Evolutionary conservation across 257 asterid genomes (phyloP).

Genomic region (Schizonepeta tenuifolia): DNA sequence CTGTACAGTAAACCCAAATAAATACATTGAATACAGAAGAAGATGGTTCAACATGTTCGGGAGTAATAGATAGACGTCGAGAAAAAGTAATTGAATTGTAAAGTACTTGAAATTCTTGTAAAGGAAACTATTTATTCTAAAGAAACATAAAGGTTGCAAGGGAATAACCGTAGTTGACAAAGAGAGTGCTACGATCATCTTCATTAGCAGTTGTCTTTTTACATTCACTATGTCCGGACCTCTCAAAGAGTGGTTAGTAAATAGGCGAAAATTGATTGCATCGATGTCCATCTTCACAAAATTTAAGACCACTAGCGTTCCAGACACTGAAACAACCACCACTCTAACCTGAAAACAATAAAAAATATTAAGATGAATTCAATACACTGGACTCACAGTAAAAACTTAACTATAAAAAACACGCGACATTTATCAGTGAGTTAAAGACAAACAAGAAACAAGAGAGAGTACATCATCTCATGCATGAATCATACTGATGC

Average conservation of each 20-base stretch:
- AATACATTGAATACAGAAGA: not conserved
- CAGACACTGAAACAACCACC: constrained; percentile 21
- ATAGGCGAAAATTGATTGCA: constrained; percentile 16
- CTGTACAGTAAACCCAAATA: constrained; percentile 26
- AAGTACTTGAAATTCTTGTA: not conserved
- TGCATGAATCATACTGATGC: not conserved
- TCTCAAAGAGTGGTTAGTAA: constrained; percentile 6
- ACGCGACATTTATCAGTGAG: not conserved
- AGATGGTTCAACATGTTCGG: not conserved
- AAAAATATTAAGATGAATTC: constrained; percentile 18
- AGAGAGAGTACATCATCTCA: not conserved
- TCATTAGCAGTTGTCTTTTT: constrained; percentile 22
- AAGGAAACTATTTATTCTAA: not conserved
- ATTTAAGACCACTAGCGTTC: constrained; percentile 19
- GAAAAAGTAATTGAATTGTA: not conserved
- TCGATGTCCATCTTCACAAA: constrained; percentile 28
- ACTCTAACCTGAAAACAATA: constrained; percentile 6
- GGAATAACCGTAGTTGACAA: constrained; percentile 38
- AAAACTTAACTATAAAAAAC: not conserved
- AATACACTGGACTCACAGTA: constrained; percentile 8
- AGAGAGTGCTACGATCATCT: constrained; percentile 33
- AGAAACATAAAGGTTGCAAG: constrained; percentile 5
- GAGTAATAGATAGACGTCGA: not conserved
- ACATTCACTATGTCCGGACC: constrained; percentile 6
- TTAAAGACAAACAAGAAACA: not conserved